Conservation (phyloP, 805 yeast species). For the Saccharomyces mikatae region DNA sequence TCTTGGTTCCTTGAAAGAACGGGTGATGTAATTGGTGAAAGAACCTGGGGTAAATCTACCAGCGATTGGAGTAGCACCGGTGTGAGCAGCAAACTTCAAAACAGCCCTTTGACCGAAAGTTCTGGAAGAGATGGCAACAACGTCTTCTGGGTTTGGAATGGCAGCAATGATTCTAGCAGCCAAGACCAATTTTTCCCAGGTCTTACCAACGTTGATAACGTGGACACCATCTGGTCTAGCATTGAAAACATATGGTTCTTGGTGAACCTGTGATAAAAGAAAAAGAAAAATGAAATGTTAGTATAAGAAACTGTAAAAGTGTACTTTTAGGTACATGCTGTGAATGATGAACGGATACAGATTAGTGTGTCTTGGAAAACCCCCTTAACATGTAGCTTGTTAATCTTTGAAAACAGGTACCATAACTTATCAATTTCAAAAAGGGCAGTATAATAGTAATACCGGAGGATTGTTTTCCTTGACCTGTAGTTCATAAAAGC, state of each 20-base stretch:
- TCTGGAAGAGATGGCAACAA: constrained; percentile 98
- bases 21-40: constrained; percentile 99
- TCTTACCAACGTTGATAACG: constrained; percentile 96
- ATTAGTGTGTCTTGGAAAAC: not conserved
- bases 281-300: constrained; percentile 1
- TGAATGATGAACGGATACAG: not conserved
- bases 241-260: constrained; percentile 93
- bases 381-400: not conserved
- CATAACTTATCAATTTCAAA: not conserved
- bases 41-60: constrained; percentile 99
- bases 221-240: constrained; percentile 99
- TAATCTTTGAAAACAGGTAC: not conserved
- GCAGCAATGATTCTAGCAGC: constrained; percentile 99
- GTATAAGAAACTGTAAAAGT: constrained; percentile 2
- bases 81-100: constrained; percentile 97
- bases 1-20: constrained; percentile 99
- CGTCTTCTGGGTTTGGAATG: constrained; percentile 96
- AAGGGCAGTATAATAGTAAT: not conserved
- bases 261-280: constrained; percentile 43
- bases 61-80: constrained; percentile 99
- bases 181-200: constrained; percentile 94
- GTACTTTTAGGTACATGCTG: not conserved
- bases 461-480: not conserved
- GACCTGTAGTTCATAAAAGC: not conserved
- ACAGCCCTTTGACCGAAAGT: constrained; percentile 99